These are phyloP conservation scores for Bretschneidera sinensis DNA, from an alignment of 345 rosid species.

Conservation along the genomic window DNA sequence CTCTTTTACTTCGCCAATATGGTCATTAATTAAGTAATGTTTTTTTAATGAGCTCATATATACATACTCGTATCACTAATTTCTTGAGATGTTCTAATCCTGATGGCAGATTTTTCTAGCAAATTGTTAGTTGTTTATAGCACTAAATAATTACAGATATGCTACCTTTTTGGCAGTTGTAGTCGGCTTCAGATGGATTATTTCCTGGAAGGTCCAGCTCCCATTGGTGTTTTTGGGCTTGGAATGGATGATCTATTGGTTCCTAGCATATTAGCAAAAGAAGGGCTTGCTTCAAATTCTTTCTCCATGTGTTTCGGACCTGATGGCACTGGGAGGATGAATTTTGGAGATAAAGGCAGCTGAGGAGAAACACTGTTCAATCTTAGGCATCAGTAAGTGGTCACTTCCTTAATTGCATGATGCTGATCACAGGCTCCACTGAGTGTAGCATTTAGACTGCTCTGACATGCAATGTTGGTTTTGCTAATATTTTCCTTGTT, in stretches of 20 bases:
- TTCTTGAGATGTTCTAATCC: too few species aligned
- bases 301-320: constrained; percentile 91
- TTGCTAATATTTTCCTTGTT: constrained; percentile 12
- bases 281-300: constrained; percentile 64
- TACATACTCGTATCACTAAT: too few species aligned
- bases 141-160: too few species aligned
- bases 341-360: constrained; percentile 87
- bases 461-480: constrained; percentile 1
- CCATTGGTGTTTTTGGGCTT: constrained; percentile 94
- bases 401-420: neutral
- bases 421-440: too few species aligned
- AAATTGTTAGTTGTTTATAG: too few species aligned
- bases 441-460: neutral
- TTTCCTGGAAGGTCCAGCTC: constrained; percentile 81
- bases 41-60: too few species aligned
- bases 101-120: too few species aligned
- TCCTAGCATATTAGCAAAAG: constrained; percentile 77
- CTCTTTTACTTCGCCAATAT: too few species aligned
- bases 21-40: too few species aligned
- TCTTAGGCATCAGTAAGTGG: constrained; percentile 59
- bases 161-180: constrained; percentile 65
- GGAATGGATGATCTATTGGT: constrained; percentile 76
- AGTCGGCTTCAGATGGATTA: constrained; percentile 81
- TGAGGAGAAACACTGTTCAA: constrained; percentile 77
- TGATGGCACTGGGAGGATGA: constrained; percentile 79